Conservation (phyloP, 2,329 filamentous ascomycete genomes). For the Colletotrichum destructivum region DNA sequence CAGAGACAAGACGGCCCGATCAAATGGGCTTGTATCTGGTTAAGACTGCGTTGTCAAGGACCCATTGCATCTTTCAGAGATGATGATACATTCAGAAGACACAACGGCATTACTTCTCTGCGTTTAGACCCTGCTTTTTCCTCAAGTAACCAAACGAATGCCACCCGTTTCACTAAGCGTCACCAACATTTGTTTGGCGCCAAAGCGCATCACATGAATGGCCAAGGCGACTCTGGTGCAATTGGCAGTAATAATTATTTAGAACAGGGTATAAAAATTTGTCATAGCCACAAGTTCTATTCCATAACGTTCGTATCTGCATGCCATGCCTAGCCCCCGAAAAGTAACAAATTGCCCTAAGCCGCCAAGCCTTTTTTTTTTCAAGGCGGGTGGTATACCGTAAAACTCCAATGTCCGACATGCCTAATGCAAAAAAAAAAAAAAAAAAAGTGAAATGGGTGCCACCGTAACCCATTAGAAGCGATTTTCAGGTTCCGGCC, state of each 20-base stretch:
- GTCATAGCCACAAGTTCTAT: slow-evolving; percentile 24
- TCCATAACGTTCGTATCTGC: slow-evolving; percentile 33
- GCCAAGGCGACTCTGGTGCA: background rate
- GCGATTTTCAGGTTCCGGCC: slow-evolving; percentile 25
- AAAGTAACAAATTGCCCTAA: slow-evolving; percentile 17
- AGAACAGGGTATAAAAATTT: background rate
- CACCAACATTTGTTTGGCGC: background rate
- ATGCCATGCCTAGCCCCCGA: slow-evolving; percentile 22
- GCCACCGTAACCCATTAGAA: slow-evolving; percentile 18
- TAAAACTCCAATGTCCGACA: slow-evolving; percentile 37
- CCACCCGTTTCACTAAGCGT: background rate
- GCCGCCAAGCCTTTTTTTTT: slow-evolving; percentile 13
- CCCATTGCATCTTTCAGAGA: too few species aligned
- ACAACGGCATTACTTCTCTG: too few species aligned
- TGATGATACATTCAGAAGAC: too few species aligned
- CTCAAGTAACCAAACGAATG: background rate
- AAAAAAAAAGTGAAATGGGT: slow-evolving; percentile 12
- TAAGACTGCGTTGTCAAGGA: too few species aligned
- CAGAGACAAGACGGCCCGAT: background rate
- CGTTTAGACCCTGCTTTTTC: background rate
- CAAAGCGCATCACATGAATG: background rate
- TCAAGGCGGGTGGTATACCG: slow-evolving; percentile 38
- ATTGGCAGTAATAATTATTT: background rate
- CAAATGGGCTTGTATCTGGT: background rate
- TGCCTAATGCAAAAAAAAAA: slow-evolving; percentile 17